Conservation (phyloP, 176 grass and related monocot genomes). For the Phyllostachys edulis region DNA sequence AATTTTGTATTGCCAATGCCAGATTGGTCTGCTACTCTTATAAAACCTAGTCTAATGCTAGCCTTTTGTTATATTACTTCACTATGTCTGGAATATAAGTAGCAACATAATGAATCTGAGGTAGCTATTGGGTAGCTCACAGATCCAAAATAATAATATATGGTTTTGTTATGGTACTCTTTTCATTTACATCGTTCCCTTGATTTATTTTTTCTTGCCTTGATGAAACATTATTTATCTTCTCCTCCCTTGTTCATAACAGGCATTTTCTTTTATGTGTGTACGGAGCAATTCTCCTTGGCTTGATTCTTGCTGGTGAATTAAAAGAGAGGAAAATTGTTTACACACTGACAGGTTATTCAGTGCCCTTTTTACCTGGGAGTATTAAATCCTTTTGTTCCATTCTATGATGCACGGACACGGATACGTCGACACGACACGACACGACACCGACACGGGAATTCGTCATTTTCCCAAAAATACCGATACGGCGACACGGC, state of each 20-base stretch:
- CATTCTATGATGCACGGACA: too few relatives aligned
- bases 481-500: too few relatives aligned
- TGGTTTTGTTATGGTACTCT: neutral
- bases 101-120: neutral
- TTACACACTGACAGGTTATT: slow-evolving; percentile 87
- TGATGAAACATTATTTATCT: neutral
- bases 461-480: too few relatives aligned
- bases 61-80: neutral
- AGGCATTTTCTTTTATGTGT: slow-evolving; percentile 95
- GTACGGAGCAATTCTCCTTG: slow-evolving; percentile 63
- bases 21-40: slow-evolving; percentile 17
- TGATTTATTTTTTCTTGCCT: slow-evolving; percentile 6
- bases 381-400: slow-evolving; percentile 1
- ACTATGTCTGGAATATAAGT: neutral
- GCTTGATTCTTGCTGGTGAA: slow-evolving; percentile 85
- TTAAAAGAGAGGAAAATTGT: slow-evolving; percentile 74
- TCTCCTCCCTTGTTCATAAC: slow-evolving; percentile 28
- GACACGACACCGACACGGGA: too few relatives aligned
- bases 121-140: neutral
- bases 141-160: neutral
- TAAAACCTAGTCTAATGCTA: slow-evolving; percentile 6
- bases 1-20: neutral
- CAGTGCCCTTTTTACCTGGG: neutral
- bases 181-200: neutral
- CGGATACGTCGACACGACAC: too few relatives aligned